These are phyloP conservation scores for Fusarium algeriense DNA, from an alignment of 2,329 filamentous ascomycete genomes.

Conservation along the genomic window DNA sequence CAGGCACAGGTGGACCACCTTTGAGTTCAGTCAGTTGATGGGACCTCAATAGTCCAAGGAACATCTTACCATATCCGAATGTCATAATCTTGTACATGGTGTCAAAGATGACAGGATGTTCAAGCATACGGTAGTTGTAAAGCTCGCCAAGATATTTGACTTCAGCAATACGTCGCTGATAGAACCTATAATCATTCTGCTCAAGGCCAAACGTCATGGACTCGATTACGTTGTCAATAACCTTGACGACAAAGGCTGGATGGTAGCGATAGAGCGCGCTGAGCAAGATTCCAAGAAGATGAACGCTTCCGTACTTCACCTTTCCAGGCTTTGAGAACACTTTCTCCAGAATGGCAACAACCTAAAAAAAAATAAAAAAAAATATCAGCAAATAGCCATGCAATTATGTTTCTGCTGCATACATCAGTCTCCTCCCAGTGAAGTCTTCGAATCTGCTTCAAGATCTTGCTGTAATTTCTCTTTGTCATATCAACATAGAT, in stretches of 20 bases:
- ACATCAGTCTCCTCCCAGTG: conserved; percentile 97
- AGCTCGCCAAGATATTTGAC: conserved; percentile 97
- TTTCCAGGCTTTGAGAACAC: conserved; percentile 97
- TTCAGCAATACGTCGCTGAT: conserved; percentile 93
- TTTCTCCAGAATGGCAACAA: conserved; percentile 84
- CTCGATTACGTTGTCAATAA: conserved; percentile 93
- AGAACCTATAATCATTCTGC: conserved; percentile 97
- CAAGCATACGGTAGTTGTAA: conserved; percentile 97
- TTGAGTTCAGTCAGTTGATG: conserved; percentile 27
- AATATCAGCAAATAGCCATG: not conserved
- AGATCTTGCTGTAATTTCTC: conserved; percentile 90
- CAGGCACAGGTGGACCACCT: conserved; percentile 85
- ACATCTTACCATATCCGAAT: conserved; percentile 79
- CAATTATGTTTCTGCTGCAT: conserved; percentile 31
- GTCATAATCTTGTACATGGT: conserved; percentile 94
- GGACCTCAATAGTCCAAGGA: not conserved
- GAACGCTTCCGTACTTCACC: conserved; percentile 97
- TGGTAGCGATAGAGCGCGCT: conserved; percentile 93
- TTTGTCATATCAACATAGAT: conserved; percentile 95
- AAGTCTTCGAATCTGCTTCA: conserved; percentile 93
- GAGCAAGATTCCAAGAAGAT: conserved; percentile 89
- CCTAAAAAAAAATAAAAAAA: conserved; percentile 53
- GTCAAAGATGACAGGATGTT: conserved; percentile 95
- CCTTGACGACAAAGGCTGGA: conserved; percentile 87
- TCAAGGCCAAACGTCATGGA: conserved; percentile 89